A percentile compares a stretch with the other conserved stretches of the same genome.
phyloP scores from a whole-genome alignment of 2,329 filamentous ascomycete genomes.

The Dothidotthia symphoricarpi region DNA sequence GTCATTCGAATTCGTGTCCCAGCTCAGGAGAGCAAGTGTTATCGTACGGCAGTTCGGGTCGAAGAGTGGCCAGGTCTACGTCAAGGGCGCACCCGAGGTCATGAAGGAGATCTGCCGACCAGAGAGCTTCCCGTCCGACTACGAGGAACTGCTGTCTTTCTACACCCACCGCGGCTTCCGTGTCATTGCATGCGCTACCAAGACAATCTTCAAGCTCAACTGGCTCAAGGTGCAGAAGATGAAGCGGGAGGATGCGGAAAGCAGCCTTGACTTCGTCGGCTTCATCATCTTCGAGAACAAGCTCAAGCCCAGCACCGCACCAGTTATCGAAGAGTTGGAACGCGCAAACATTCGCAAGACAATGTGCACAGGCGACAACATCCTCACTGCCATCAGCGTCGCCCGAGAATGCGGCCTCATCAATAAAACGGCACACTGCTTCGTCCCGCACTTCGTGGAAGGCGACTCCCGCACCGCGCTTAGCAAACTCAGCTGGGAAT shows the following conservation, averaged over 20 bases:
- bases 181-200: conserved; percentile 92
- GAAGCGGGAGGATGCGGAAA: conserved; percentile 81
- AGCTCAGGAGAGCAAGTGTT: conserved; percentile 87
- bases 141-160: conserved; percentile 80
- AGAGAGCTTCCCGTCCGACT: conserved; percentile 82
- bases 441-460: conserved; percentile 82
- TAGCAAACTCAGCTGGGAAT: conserved; percentile 81
- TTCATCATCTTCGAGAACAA: conserved; percentile 99
- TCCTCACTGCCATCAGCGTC: conserved; percentile 93
- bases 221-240: conserved; percentile 97
- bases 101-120: conserved; percentile 90
- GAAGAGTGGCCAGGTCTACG: conserved; percentile 80
- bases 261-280: conserved; percentile 79
- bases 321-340: conserved; percentile 76
- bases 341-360: conserved; percentile 82
- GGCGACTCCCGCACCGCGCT: conserved; percentile 73
- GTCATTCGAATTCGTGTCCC: conserved; percentile 91
- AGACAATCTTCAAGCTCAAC: conserved; percentile 80
- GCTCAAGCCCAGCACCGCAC: conserved; percentile 80
- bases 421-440: conserved; percentile 79
- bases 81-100: conserved; percentile 94
- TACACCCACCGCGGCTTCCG: conserved; percentile 97
- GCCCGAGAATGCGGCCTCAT: conserved; percentile 86
- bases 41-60: conserved; percentile 86
- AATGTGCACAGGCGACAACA: conserved; percentile 99